Evolutionary conservation across 495 filamentous ascomycete species (phyloP), one percentile per base, ranked within the genome.

Genomic region (Annulohypoxylon nitens): DNA sequence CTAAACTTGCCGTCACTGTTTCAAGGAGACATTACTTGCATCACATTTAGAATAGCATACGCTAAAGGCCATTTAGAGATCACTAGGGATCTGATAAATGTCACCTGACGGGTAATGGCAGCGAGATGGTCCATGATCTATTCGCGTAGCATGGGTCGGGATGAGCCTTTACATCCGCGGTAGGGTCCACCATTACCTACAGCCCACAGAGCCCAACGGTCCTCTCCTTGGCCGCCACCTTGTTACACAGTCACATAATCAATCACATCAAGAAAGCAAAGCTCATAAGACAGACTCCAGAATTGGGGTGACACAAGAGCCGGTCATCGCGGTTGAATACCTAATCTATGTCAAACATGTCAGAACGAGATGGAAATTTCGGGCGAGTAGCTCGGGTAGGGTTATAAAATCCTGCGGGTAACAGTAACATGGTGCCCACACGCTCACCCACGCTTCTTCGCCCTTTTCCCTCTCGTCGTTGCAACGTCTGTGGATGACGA

Each of bases 81-180:
- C 30, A 30, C 30, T 30, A 62, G 59, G 67, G 71, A 74, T 70
- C 67, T 74, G 47, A 26, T 48, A 74, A 68, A 74, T 64, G 62
- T 78, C 76, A 78, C 76, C 76, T 78, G 76, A 78, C 65, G 41
- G 71, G 39, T 61, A 76, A 50, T 57, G 55, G 59, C 76, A 68
- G 76, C 76, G 76, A 76, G 66, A 75, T 71, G 53, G 48, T 53
- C 55, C 61, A 70, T 60, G 43, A 47, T 47, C 43, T 47, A 18
- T 47, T 47, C 69, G 58, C 48, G 64, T 61, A 69, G 61, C 73
- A 75, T 71, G 76, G 76, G 76, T 78, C 76, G 76, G 76, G 64
- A 76, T 78, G 73, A 69, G 23, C 64, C 48, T 74, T 54, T 73
- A 71, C 70, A 76, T 78, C 76, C 76, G 76, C 76, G 76, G 69